Base-by-base conservation (phyloP, 73 alveolate species). In the Paramecium octaurelia region DNA sequence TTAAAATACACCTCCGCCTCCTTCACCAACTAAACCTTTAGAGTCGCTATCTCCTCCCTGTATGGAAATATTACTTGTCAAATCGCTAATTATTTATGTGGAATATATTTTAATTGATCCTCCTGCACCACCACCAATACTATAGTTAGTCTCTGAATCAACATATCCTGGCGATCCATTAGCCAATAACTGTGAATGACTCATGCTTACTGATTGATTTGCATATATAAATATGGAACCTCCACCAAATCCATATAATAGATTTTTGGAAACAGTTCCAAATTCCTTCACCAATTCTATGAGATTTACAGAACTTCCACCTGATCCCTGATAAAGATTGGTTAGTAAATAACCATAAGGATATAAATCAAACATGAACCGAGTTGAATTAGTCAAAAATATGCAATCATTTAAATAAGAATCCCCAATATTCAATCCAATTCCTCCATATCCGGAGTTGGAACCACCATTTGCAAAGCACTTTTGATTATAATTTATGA, bases 401-500 rank as follows among this genome's bases (percentile, higher is more conserved):
- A 43, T 14, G 12, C 91, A 80, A 80, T 46, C 57, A 23, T 44
- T 46, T 46, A 31, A 14, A 20, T 12, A 20, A 44, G 46, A 42
- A 20, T 46, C 50, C 14, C 24, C 36, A 21, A 18, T 12, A 80
- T 44, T 80, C 24, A 18, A 44, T n/a, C 91, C 91, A n/a, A 80
- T 43, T 18, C 91, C 91, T 8, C 91, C 91, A 80, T 80, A 80
- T 42, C 91, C 91, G 10, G 64, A 12, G 27, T 80, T 80, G 1
- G 91, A 80, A 38, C 91, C 91, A n/a, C 91, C 91, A 23, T 80
- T 80, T 27, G 42, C 91, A 44, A 10, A 44, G n/a, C 91, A 80
- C 3, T 42, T 48, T 20, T 31, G 24, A 44, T 80, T 31, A 42
- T 34, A 24, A 44, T 34, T 24, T 1, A 80, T 11, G 12, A 80